Evolutionary conservation across 2,329 filamentous ascomycete genomes (phyloP).

Genomic region (Neopestalotiopsis clavispora): DNA sequence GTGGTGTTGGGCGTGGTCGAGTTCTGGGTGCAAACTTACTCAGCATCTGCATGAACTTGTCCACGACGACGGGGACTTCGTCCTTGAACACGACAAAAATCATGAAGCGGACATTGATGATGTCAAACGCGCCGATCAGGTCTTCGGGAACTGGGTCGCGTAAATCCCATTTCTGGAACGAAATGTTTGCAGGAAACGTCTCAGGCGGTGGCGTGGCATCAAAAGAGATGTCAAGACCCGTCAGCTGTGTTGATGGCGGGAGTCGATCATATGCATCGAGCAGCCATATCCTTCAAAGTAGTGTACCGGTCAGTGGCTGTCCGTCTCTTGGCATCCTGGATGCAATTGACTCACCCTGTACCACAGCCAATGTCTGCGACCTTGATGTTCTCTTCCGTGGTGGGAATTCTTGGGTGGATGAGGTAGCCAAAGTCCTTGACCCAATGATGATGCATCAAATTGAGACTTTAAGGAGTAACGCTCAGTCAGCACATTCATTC

Average conservation of each 20-base stretch:
- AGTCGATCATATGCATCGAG: constrained; percentile 16
- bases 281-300: constrained; percentile 17
- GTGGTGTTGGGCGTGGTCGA: too few species aligned
- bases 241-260: constrained; percentile 21
- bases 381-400: constrained; percentile 15
- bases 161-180: constrained; percentile 8
- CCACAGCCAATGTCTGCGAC: constrained; percentile 28
- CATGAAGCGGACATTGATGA: constrained; percentile 31
- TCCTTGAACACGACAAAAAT: constrained; percentile 24
- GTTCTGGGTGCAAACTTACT: constrained; percentile 6
- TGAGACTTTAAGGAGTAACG: constrained; percentile 15
- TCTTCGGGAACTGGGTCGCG: constrained; percentile 23
- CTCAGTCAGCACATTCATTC: background rate
- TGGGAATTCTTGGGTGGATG: constrained; percentile 26
- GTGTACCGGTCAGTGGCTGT: too few species aligned
- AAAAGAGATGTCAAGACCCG: constrained; percentile 31
- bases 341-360: constrained; percentile 22
- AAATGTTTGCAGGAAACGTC: constrained; percentile 25
- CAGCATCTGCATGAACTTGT: constrained; percentile 18
- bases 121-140: constrained; percentile 24
- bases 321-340: background rate
- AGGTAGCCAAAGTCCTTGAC: constrained; percentile 22
- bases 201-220: constrained; percentile 24
- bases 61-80: constrained; percentile 16
- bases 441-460: constrained; percentile 22